Evolutionary conservation across 306 rosid species (phyloP).

Genomic region (Alnus rubra): DNA sequence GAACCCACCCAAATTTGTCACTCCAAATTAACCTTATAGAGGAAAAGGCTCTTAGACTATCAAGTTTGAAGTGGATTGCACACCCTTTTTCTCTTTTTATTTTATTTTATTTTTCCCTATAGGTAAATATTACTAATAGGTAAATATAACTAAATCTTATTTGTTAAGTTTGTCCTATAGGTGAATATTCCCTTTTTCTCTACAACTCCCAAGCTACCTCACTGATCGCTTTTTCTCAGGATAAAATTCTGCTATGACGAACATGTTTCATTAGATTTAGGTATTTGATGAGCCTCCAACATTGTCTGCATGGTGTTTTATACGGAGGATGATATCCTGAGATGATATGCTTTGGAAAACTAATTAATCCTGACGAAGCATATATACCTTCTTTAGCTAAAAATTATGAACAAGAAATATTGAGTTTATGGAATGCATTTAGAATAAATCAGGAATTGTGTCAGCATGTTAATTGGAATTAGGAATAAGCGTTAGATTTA

Average conservation of each 20-base stretch:
- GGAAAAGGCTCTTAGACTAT: background rate
- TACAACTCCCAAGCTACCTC: too few species aligned
- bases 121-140: too few species aligned
- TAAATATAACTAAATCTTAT: too few species aligned
- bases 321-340: background rate
- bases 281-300: background rate
- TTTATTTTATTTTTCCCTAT: too few species aligned
- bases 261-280: background rate
- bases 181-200: too few species aligned
- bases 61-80: background rate
- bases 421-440: slow-evolving; percentile 2
- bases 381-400: background rate
- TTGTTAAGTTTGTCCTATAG: too few species aligned
- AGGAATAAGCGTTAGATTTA: background rate
- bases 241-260: background rate
- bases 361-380: background rate
- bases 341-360: background rate
- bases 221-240: background rate
- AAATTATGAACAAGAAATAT: background rate
- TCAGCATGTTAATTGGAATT: background rate
- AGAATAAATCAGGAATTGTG: background rate
- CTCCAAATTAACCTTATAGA: background rate
- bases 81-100: too few species aligned
- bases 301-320: background rate
- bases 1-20: background rate